Evolutionary conservation across 2,329 filamentous ascomycete genomes (phyloP), one percentile per base, ranked within the genome.

Genomic region (Paramyrothecium sp.): DNA sequence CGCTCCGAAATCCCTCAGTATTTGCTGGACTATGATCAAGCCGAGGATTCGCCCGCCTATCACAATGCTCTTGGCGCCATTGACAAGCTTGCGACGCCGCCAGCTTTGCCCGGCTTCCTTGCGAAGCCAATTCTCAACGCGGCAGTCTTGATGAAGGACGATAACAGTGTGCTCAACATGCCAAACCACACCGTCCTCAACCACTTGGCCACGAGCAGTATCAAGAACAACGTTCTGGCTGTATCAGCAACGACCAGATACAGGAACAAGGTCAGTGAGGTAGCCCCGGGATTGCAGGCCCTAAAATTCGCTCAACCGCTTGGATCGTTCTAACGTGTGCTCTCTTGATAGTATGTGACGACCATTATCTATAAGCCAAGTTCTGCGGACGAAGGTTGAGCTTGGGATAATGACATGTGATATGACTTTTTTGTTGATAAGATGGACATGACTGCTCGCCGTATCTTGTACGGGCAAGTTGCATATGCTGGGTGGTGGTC

Each of bases 161-260:
- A 99, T 75, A 97, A 94, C 73, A 97, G 93, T 75, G 95, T 99
- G 60, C 78, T 99, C 61, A 95, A 92, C 64, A 94, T 97, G 84
- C 95, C 95, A 16, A 99, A 98, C 68, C 94, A 99, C 69, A 97
- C 95, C 0, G 92, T 98, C 33, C 78, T 99, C 61, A 99, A 99
- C 65, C 95, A 99, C 73, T 79, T 99, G 65, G 94, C 94, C 52
- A 99, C 95, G 3, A 98, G 94, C 74, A 97, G 93, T 73, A 99
- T 99, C 74, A 97, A 97, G 79, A 92, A 97, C 65, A 93, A 94
- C 61, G 91, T 98, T 23, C 81, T 99, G 62, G 95, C 95, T 34
- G 96, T 96, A 7, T 97, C 93, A 68, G 94, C 92, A 16, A 99
- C 95, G 5, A 99, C 95, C n/a, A 85, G 95, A 73, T 99, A 98